Percentiles rank a stretch among this genome's conserved stretches.
Evolutionary conservation across 1,139 yeast species (phyloP).

Genomic region (Saccharomyces hybrid): DNA sequence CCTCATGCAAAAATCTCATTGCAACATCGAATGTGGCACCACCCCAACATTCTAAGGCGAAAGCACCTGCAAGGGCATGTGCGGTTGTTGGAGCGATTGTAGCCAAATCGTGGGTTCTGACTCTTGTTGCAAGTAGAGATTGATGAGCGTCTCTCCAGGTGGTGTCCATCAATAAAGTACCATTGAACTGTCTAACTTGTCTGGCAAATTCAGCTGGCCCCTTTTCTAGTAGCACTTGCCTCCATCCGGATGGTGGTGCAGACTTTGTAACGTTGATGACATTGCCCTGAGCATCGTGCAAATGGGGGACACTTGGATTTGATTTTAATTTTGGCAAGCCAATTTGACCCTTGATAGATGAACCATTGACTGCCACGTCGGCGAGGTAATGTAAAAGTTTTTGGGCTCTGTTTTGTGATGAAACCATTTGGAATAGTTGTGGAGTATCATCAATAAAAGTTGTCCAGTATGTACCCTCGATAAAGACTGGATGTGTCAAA

Average conservation of each 20-base stretch:
- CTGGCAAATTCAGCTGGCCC: conserved; percentile 87
- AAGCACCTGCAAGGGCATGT: conserved; percentile 79
- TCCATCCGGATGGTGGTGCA: conserved; percentile 75
- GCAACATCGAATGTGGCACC: conserved; percentile 98
- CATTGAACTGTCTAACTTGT: conserved; percentile 73
- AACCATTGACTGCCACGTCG: conserved; percentile 88
- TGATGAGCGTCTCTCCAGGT: conserved; percentile 99
- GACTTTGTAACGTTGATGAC: conserved; percentile 49
- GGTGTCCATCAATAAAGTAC: conserved; percentile 89
- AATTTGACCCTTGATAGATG: conserved; percentile 86
- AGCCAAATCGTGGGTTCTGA: conserved; percentile 81
- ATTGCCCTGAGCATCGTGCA: conserved; percentile 50
- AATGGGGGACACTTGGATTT: conserved; percentile 64
- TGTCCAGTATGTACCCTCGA: conserved; percentile 89
- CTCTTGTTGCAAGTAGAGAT: conserved; percentile 90
- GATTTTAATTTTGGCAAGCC: conserved; percentile 75
- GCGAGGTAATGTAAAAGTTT: conserved; percentile 81
- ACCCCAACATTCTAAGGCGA: conserved; percentile 98
- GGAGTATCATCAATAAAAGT: conserved; percentile 98
- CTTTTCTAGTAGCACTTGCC: conserved; percentile 69
- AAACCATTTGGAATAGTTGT: conserved; percentile 82
- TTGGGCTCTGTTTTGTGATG: conserved; percentile 93
- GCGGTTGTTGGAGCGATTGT: conserved; percentile 92
- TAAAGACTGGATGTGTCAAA: conserved; percentile 80
- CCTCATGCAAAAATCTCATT: conserved; percentile 95